These are phyloP conservation scores for Fusarium graminum DNA, from an alignment of 2,329 filamentous ascomycete species.

Conservation along the genomic window DNA sequence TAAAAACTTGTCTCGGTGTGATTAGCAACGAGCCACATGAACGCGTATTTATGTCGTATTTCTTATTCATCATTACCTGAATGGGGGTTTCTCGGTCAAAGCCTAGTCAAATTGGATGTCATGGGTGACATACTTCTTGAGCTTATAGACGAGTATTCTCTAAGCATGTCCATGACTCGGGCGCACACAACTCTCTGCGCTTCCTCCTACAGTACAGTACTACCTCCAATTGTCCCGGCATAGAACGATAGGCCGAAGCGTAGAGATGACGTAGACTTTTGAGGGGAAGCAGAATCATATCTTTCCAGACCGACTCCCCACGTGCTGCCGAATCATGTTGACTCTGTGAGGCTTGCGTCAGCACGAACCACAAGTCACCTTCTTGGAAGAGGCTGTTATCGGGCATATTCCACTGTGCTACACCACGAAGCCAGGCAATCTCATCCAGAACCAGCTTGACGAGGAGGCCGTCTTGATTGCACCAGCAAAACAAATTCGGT, in stretches of 20 bases:
- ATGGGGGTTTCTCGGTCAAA: background rate
- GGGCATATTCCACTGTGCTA: slow-evolving; percentile 1
- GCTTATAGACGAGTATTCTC: slow-evolving; percentile 8
- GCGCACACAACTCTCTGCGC: background rate
- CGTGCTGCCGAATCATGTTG: slow-evolving; percentile 4
- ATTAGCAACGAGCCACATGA: no score
- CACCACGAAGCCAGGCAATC: background rate
- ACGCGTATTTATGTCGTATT: no score
- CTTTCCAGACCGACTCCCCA: background rate
- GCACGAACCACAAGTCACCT: slow-evolving; percentile 3
- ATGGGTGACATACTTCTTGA: background rate
- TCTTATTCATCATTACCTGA: background rate
- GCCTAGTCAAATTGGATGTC: background rate
- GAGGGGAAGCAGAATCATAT: background rate
- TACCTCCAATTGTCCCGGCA: slow-evolving; percentile 3
- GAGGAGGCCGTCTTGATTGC: no score
- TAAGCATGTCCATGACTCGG: slow-evolving; percentile 1
- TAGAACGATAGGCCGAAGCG: slow-evolving; percentile 7
- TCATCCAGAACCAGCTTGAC: no score
- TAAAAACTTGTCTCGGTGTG: no score
- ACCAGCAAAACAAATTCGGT: background rate
- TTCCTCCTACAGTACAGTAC: slow-evolving; percentile 9
- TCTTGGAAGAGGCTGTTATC: slow-evolving; percentile 1
- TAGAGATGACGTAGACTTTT: background rate
- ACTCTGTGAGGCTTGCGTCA: background rate